Percentiles rank a stretch among this genome's conserved stretches.
phyloP scores from a whole-genome alignment of 2,329 filamentous ascomycete species.

The Chrysoporthe austroafricana region DNA sequence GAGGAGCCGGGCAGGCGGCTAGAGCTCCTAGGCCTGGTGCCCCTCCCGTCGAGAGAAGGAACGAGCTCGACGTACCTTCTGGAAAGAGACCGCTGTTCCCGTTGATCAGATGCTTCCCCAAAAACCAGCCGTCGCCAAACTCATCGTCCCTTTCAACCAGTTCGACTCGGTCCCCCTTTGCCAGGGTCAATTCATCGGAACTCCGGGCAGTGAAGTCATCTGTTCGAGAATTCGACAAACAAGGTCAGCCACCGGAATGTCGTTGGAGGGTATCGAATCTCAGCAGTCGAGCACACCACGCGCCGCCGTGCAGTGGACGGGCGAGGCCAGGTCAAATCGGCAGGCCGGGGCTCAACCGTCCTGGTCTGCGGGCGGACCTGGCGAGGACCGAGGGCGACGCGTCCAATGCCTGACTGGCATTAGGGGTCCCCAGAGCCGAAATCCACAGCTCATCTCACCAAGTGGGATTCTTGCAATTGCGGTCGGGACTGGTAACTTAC shows the following conservation, averaged over 20 bases:
- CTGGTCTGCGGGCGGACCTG: not conserved
- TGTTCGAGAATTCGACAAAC: slow-evolving; percentile 40
- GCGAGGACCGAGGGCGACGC: slow-evolving; percentile 10
- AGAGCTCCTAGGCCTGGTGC: not conserved
- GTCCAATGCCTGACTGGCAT: slow-evolving; percentile 23
- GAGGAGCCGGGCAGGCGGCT: not conserved
- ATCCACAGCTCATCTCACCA: slow-evolving; percentile 30
- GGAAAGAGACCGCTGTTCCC: slow-evolving; percentile 80
- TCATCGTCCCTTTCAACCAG: slow-evolving; percentile 85
- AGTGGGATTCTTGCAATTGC: slow-evolving; percentile 24
- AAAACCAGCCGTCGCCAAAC: slow-evolving; percentile 86
- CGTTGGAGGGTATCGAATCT: slow-evolving; percentile 3
- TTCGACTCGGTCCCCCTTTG: slow-evolving; percentile 83
- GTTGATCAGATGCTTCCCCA: slow-evolving; percentile 75
- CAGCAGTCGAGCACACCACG: slow-evolving; percentile 23
- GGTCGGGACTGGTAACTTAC: slow-evolving; percentile 52
- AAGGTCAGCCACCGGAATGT: slow-evolving; percentile 23
- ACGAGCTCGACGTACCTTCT: slow-evolving; percentile 63
- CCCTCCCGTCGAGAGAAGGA: not conserved
- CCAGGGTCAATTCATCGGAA: slow-evolving; percentile 87
- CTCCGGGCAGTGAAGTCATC: slow-evolving; percentile 93
- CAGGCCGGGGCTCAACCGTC: not conserved
- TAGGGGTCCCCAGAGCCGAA: slow-evolving; percentile 23
- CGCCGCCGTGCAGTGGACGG: slow-evolving; percentile 11
- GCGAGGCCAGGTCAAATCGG: not conserved